A percentile compares a stretch with the other conserved stretches of the same genome.
Evolutionary conservation across 495 filamentous ascomycete genomes (phyloP).

Genomic region (Neurospora sp.): DNA sequence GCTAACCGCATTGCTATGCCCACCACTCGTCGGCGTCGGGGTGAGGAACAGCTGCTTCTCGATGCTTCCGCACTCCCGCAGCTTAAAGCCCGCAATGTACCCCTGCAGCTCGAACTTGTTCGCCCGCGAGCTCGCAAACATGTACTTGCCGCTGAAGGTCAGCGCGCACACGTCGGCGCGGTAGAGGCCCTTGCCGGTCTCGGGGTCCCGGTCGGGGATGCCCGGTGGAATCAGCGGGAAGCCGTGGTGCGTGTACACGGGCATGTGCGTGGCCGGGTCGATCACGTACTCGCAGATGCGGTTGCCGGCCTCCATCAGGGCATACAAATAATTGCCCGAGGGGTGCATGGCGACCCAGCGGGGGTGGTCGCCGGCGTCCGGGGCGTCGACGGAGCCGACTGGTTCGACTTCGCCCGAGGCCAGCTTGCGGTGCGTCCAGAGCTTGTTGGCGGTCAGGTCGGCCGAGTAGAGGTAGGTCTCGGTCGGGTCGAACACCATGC

Average conservation of each 20-base stretch:
- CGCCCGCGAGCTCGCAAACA: conserved; percentile 69
- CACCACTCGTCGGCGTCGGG: conserved; percentile 74
- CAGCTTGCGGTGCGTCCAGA: conserved; percentile 71
- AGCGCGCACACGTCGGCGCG: conserved; percentile 68
- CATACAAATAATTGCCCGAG: conserved; percentile 66
- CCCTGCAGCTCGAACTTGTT: conserved; percentile 66
- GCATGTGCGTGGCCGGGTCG: conserved; percentile 61
- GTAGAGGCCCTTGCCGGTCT: conserved; percentile 44
- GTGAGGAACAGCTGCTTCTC: conserved; percentile 68
- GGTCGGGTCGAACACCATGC: conserved; percentile 78
- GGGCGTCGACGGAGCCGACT: conserved; percentile 61
- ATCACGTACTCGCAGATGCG: conserved; percentile 69
- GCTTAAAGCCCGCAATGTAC: conserved; percentile 67
- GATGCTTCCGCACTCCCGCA: conserved; percentile 58
- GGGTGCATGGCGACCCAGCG: conserved; percentile 78
- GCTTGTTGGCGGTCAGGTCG: conserved; percentile 72
- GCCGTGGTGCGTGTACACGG: conserved; percentile 69
- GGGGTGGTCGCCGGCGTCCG: conserved; percentile 59
- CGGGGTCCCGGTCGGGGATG: conserved; percentile 34
- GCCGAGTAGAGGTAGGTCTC: conserved; percentile 82
- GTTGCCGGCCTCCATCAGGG: conserved; percentile 79
- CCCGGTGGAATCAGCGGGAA: conserved; percentile 70
- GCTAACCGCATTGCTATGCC: conserved; percentile 73
- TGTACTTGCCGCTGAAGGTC: conserved; percentile 52
- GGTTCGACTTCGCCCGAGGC: conserved; percentile 53